Evolutionary conservation across 305 asterid species (phyloP), one percentile per base, ranked within the genome.

Genomic region (Withania somnifera): DNA sequence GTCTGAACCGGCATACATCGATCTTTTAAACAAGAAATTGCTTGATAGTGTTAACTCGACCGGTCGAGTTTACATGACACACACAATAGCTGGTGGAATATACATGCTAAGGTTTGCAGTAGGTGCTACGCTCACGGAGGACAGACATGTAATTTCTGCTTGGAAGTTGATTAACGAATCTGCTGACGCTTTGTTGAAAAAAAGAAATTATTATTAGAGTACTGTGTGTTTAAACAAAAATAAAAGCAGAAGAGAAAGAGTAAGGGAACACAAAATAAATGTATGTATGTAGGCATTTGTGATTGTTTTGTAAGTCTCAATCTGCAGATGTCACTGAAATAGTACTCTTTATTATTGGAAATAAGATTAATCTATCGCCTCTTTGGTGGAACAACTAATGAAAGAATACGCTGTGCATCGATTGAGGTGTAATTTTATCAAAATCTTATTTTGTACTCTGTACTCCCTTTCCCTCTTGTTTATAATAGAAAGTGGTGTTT

Each of bases 41-140:
- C 84, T 83, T 11, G 88, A 86, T 17, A 64, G 32, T 13, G 26
- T 86, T 2, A 86, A 86, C 78, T 86, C 88, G 8, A 83, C 81
- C 2, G 88, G 88, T 2, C 81, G 64, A 40, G 57, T 57, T 26
- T 86, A 86, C 45, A 76, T 83, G 64, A 86, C 86, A 17, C 88
- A 86, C 24, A 86, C 88, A 2, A 54, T 66, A 6, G 84, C 60
- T 0, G 81, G 86, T 10, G 88, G 81, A 28, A 36, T 86, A 2
- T 86, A 83, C 63, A 64, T 83, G 78, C 80, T 86, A 11, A 83
- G 88, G 76, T 86, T 86, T 30, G 88, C 88, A 5, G 86, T 86
- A 56, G 88, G 88, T 50, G 88, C 86, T 51, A 86, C 88, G 6
- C 68, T 86, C 0, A 86, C 84, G 1, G 81, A 86, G 78, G 88